Base-by-base conservation (phyloP, 331 rosid species). In the Dryas integrifolia region DNA sequence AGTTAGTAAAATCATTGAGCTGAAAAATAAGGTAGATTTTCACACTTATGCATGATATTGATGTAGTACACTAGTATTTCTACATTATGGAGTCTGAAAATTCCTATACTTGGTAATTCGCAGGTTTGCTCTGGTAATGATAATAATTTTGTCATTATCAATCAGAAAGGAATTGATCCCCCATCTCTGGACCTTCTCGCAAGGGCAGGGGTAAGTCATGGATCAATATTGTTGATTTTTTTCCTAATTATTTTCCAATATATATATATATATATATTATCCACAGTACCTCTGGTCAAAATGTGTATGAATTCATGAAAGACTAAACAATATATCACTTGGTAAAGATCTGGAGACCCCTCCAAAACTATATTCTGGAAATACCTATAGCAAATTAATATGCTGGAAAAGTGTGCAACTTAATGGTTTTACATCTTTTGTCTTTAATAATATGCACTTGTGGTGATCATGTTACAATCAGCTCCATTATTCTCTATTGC, bases 141-240 rank as follows among this genome's bases (percentile, higher is more conserved):
- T 79, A 89, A 76, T 83, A 94, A 78, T 75, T 91, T 94, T 81
- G 91, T 89, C 60, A 78, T 94, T 76, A 91, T 94, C 73, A 94
- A 88, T 81, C 98, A 94, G 86, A 94, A 91, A 74, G 98, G 98
- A 81, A 94, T 94, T 77, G 98, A 94, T 74, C 97, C 98, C 56
- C 96, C 96, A 58, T 94, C 98, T 14, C 60, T 91, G 81, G 98
- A 94, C 88, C 76, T 88, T 76, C 96, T 94, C 35, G 95, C 97
- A 3, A 94, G 95, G 81, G 96, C 84, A 82, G 98, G 98, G 88
- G 98, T 94, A 86, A 84, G 97, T 76, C 12, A 47, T 58, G 30
- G 38, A 6, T 12, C 38, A 47, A 79, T 26, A 44, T 21, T 65
- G 2, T 56, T 67, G 11, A 9, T 43, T 13, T 65, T 48, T 50